Percentiles rank a stretch among this genome's conserved stretches.
Conservation (phyloP, 345 rosid species). For the Salix purpurea region DNA sequence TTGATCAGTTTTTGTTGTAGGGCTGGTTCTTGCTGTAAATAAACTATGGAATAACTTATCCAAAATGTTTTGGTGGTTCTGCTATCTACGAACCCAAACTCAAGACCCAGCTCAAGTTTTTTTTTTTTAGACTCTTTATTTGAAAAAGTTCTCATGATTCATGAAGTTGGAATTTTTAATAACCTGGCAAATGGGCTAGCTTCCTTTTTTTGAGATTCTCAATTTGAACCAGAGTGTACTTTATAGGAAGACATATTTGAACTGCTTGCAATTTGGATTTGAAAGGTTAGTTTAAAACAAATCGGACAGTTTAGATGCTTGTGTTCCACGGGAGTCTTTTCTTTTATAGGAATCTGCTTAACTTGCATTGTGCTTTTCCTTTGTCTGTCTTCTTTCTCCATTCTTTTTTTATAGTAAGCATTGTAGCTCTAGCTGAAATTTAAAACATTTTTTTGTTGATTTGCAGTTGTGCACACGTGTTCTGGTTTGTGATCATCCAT, state of each 20-base stretch:
- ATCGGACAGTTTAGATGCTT: slow-evolving; percentile 48
- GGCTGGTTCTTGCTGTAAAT: background rate
- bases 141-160: slow-evolving; percentile 1
- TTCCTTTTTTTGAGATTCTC: slow-evolving; percentile 6
- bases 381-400: slow-evolving; percentile 22
- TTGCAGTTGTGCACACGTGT: slow-evolving; percentile 16
- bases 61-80: background rate
- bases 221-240: background rate
- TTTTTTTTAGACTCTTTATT: slow-evolving; percentile 20
- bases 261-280: slow-evolving; percentile 17
- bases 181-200: background rate
- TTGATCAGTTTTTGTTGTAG: slow-evolving; percentile 2
- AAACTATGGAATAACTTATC: background rate
- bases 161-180: background rate
- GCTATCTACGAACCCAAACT: background rate
- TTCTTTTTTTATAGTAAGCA: slow-evolving; percentile 39
- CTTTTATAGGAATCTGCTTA: slow-evolving; percentile 58
- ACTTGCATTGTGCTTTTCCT: slow-evolving; percentile 34
- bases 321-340: slow-evolving; percentile 52
- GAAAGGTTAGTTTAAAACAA: slow-evolving; percentile 33
- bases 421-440: slow-evolving; percentile 15
- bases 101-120: background rate
- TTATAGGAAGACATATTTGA: slow-evolving; percentile 14
- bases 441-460: slow-evolving; percentile 17
- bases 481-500: background rate